Percentiles rank a stretch among this genome's conserved stretches.
phyloP scores from a whole-genome alignment of 1,139 yeast genomes.

The Nadsonia commutata region DNA sequence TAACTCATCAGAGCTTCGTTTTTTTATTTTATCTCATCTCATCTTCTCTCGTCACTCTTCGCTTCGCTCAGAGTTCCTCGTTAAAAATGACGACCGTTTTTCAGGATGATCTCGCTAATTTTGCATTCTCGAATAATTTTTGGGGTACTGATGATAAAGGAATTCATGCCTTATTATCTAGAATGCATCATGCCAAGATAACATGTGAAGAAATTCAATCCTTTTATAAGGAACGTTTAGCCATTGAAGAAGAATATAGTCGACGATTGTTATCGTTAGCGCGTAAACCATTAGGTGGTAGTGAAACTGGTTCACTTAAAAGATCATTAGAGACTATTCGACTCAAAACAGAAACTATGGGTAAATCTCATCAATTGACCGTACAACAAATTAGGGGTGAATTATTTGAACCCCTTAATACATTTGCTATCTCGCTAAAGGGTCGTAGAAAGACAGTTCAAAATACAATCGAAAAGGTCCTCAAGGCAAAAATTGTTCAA shows the following conservation, averaged over 20 bases:
- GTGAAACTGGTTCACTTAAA: slow-evolving; percentile 46
- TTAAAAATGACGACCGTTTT: slow-evolving; percentile 27
- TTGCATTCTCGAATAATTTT: background rate
- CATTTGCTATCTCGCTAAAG: slow-evolving; percentile 29
- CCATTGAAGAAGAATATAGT: slow-evolving; percentile 64
- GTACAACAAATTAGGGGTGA: slow-evolving; percentile 31
- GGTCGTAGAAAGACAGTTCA: slow-evolving; percentile 35
- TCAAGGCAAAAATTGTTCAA: slow-evolving; percentile 27
- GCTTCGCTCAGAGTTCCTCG: too few species aligned
- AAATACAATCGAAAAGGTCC: slow-evolving; percentile 28
- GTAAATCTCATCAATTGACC: slow-evolving; percentile 33
- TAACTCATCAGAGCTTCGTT: too few species aligned
- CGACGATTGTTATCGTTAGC: slow-evolving; percentile 31
- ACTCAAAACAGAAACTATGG: slow-evolving; percentile 38
- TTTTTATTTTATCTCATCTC: too few species aligned
- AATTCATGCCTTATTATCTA: slow-evolving; percentile 31
- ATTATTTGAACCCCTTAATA: slow-evolving; percentile 29
- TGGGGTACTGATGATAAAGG: slow-evolving; percentile 36
- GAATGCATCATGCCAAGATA: slow-evolving; percentile 35
- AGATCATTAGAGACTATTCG: slow-evolving; percentile 45
- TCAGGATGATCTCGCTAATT: background rate
- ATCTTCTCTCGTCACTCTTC: too few species aligned
- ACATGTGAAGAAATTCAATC: slow-evolving; percentile 31
- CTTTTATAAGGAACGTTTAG: slow-evolving; percentile 32
- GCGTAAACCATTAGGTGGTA: slow-evolving; percentile 36